phyloP scores from a whole-genome alignment of 2,329 filamentous ascomycete genomes.

The Pseudogymnoascus destructans region DNA sequence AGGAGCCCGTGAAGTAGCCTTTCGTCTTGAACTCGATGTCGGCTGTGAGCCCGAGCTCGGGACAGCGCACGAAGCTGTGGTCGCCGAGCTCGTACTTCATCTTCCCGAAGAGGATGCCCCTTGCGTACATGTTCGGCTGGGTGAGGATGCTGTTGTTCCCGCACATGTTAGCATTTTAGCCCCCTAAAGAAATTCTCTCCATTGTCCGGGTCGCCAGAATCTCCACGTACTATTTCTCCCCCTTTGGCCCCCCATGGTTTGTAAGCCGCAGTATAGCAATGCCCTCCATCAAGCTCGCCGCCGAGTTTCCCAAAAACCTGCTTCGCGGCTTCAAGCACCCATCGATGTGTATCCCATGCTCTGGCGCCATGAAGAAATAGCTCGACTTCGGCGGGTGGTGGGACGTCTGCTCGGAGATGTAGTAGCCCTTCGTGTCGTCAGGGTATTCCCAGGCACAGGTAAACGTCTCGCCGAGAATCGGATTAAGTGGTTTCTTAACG shows the following conservation, averaged over 20 bases:
- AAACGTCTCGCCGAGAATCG: constrained; percentile 87
- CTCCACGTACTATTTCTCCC: constrained; percentile 71
- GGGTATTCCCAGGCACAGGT: constrained; percentile 92
- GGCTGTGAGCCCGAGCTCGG: constrained; percentile 71
- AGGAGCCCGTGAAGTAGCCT: constrained; percentile 90
- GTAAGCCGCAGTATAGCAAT: constrained; percentile 74
- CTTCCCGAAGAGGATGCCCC: constrained; percentile 92
- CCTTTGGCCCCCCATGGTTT: constrained; percentile 58
- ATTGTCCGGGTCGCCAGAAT: neutral
- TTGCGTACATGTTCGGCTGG: constrained; percentile 97
- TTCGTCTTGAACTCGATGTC: constrained; percentile 99
- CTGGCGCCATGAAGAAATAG: constrained; percentile 96
- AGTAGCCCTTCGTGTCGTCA: constrained; percentile 77
- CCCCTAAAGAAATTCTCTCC: neutral
- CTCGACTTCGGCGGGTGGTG: constrained; percentile 97
- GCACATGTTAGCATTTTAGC: constrained; percentile 27
- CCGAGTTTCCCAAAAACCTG: constrained; percentile 92
- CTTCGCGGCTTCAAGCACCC: constrained; percentile 89
- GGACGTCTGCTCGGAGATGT: constrained; percentile 94
- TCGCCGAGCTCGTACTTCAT: constrained; percentile 99
- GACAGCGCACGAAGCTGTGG: constrained; percentile 84
- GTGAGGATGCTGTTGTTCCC: constrained; percentile 53
- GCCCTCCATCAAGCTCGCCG: constrained; percentile 96
- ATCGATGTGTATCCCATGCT: constrained; percentile 88
- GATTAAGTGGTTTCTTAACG: constrained; percentile 96